These are phyloP conservation scores for Eragrostis tef DNA, from an alignment of 202 grass and related monocot genomes.

Conservation along the genomic window DNA sequence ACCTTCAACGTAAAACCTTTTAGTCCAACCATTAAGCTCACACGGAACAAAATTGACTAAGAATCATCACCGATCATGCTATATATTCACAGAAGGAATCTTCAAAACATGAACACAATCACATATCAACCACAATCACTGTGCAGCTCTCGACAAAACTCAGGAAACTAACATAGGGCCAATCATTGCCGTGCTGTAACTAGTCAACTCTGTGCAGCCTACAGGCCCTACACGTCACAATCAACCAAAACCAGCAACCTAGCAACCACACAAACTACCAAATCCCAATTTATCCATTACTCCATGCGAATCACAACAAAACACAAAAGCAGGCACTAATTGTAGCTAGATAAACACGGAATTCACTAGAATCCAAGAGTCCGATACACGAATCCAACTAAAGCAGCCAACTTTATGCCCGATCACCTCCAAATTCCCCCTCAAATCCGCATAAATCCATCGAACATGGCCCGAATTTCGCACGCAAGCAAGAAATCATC, in stretches of 20 bases:
- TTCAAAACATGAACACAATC: neutral
- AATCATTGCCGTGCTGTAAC: conserved; percentile 7
- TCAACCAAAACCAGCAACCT: conserved; percentile 20
- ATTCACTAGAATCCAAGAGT: conserved; percentile 16
- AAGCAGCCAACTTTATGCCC: conserved; percentile 43
- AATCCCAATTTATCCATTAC: conserved; percentile 32
- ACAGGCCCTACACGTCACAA: conserved; percentile 51
- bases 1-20: neutral
- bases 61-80: neutral
- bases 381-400: neutral
- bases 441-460: neutral
- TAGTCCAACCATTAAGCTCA: neutral
- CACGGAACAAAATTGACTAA: neutral
- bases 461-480: neutral
- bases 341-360: neutral
- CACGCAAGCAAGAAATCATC: neutral
- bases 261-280: conserved; percentile 25
- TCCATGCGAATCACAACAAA: conserved; percentile 22
- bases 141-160: neutral
- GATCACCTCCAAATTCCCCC: conserved; percentile 34
- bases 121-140: neutral
- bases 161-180: neutral
- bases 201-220: conserved; percentile 39
- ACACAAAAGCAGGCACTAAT: neutral
- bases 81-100: neutral